Conservation (phyloP, 2,329 filamentous ascomycete genomes). For the Cladophialophora exuberans region DNA sequence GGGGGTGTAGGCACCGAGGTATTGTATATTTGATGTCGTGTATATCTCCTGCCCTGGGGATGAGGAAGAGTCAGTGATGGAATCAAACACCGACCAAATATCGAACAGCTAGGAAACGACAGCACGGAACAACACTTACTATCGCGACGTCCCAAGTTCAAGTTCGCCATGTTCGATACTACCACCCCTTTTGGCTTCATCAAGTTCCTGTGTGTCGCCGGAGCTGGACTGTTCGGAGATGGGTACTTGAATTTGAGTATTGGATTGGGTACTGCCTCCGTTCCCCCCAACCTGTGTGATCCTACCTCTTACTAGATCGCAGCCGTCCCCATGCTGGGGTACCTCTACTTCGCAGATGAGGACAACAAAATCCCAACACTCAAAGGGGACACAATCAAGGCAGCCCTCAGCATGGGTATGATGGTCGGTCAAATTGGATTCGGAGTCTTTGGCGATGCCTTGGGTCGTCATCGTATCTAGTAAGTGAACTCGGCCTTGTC, state of each 20-base stretch:
- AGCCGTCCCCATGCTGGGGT: constrained; percentile 36
- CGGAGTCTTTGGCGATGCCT: constrained; percentile 36
- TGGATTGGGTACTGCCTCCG: constrained; percentile 31
- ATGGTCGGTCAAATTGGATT: constrained; percentile 35
- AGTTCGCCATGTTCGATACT: constrained; percentile 11
- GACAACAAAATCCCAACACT: constrained; percentile 24
- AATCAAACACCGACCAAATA: too few relatives aligned
- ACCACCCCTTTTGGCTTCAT: constrained; percentile 25
- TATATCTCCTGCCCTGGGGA: background rate
- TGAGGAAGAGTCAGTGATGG: too few relatives aligned
- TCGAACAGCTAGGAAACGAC: too few relatives aligned
- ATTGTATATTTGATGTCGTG: too few relatives aligned
- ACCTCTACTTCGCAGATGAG: constrained; percentile 35
- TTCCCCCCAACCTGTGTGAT: background rate
- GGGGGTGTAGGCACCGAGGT: too few relatives aligned
- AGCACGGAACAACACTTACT: too few relatives aligned
- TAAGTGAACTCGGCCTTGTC: too few relatives aligned
- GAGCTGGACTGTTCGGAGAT: constrained; percentile 36
- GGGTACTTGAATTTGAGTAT: constrained; percentile 37
- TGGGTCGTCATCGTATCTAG: constrained; percentile 35
- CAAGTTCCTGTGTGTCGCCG: constrained; percentile 33
- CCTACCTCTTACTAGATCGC: background rate
- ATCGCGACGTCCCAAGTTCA: background rate
- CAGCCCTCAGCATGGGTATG: constrained; percentile 35
- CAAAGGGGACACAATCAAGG: constrained; percentile 32